A percentile compares a stretch with the other conserved stretches of the same genome.
These are phyloP conservation scores for Xylaria sp. DNA, from an alignment of 2,329 filamentous ascomycete species.

Conservation along the genomic window DNA sequence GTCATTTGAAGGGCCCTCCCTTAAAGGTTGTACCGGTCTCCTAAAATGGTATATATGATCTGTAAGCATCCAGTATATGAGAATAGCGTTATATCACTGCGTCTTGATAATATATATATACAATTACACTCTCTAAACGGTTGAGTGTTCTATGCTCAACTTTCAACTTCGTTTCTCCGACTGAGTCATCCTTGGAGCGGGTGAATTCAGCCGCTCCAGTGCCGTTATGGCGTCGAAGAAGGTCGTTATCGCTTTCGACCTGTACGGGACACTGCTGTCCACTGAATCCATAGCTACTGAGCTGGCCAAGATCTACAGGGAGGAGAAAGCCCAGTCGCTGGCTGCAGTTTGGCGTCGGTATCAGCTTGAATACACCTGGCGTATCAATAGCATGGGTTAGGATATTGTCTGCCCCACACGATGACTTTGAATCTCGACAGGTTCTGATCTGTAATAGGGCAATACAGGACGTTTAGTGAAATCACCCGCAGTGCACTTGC, in stretches of 20 bases:
- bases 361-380: conserved; percentile 82
- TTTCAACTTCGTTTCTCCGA: conserved; percentile 20
- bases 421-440: neutral
- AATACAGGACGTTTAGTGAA: conserved; percentile 70
- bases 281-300: conserved; percentile 73
- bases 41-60: conserved; percentile 2
- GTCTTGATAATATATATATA: neutral
- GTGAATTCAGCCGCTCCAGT: conserved; percentile 8
- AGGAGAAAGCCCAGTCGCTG: conserved; percentile 65
- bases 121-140: neutral
- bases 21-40: neutral
- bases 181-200: conserved; percentile 31
- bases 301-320: conserved; percentile 66
- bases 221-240: conserved; percentile 37
- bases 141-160: neutral
- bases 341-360: conserved; percentile 72
- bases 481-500: conserved; percentile 70
- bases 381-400: conserved; percentile 78
- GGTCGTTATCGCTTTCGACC: conserved; percentile 73
- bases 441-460: conserved; percentile 54
- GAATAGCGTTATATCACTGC: too few species aligned
- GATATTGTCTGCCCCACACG: conserved; percentile 10
- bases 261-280: conserved; percentile 79
- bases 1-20: neutral
- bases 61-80: neutral